Evolutionary conservation across 257 asterid species (phyloP).

Genomic region (Ehretia macrophylla): DNA sequence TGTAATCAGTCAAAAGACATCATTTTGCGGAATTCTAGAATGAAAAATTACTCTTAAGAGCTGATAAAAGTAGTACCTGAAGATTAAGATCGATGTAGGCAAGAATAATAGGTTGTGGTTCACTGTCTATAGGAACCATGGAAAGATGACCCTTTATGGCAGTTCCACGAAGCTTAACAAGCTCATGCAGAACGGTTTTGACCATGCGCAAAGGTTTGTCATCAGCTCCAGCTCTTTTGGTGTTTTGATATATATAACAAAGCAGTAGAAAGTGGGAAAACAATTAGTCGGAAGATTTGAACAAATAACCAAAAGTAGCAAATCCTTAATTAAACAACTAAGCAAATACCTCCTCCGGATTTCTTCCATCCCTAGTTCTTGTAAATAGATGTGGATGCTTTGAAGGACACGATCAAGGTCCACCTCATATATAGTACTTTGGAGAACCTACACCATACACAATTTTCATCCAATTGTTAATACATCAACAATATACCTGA

Average conservation of each 20-base stretch:
- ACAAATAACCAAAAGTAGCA: not conserved
- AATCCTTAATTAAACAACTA: not conserved
- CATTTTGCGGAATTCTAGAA: not conserved
- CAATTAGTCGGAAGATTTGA: not conserved
- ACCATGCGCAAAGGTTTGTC: conserved; percentile 99
- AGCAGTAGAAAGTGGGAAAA: conserved; percentile 9
- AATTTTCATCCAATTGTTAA: conserved; percentile 4
- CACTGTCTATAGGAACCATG: conserved; percentile 96
- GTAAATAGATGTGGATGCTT: conserved; percentile 91
- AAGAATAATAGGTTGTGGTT: conserved; percentile 94
- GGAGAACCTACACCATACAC: conserved; percentile 68
- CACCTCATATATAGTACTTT: conserved; percentile 84
- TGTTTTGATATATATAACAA: conserved; percentile 13
- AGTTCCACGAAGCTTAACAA: conserved; percentile 97
- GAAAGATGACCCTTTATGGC: conserved; percentile 99
- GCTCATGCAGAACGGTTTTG: conserved; percentile 96
- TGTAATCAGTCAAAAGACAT: not conserved
- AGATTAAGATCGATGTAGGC: conserved; percentile 98
- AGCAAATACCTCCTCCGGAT: conserved; percentile 73
- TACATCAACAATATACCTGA: not conserved
- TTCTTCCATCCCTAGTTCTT: conserved; percentile 97
- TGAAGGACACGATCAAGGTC: conserved; percentile 97
- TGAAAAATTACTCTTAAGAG: not conserved
- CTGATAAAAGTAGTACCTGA: conserved; percentile 47
- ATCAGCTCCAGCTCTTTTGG: conserved; percentile 94